A percentile compares a stretch with the other conserved stretches of the same genome.
These are phyloP conservation scores for Colletotrichum tabaci DNA, from an alignment of 2,329 filamentous ascomycete genomes.

Conservation along the genomic window DNA sequence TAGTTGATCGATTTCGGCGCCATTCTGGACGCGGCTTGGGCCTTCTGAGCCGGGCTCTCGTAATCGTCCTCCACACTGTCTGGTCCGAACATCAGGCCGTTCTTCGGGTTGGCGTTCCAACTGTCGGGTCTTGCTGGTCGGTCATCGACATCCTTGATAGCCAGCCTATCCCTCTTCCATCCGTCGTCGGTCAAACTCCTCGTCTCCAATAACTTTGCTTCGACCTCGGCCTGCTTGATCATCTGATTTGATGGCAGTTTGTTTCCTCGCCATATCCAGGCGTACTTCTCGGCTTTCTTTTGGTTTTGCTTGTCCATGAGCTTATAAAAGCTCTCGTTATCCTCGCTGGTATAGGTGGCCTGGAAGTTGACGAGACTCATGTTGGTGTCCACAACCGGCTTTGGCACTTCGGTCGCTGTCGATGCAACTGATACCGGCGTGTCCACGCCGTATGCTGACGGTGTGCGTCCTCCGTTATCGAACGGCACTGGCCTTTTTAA, in stretches of 20 bases:
- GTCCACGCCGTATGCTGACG: constrained; percentile 77
- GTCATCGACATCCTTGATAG: constrained; percentile 77
- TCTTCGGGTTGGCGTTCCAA: constrained; percentile 83
- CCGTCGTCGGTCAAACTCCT: constrained; percentile 69
- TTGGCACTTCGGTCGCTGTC: constrained; percentile 54
- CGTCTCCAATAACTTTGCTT: constrained; percentile 65
- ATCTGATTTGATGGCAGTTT: constrained; percentile 88
- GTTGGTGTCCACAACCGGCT: constrained; percentile 75
- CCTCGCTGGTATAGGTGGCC: constrained; percentile 94
- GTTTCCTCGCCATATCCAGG: constrained; percentile 91
- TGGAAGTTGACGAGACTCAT: constrained; percentile 91
- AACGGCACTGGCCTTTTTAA: constrained; percentile 49
- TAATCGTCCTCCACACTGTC: constrained; percentile 73
- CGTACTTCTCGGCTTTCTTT: constrained; percentile 86
- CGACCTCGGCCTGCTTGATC: constrained; percentile 75
- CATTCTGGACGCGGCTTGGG: constrained; percentile 79
- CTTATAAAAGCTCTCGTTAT: constrained; percentile 97
- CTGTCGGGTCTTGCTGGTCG: constrained; percentile 83
- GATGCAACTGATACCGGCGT: constrained; percentile 76
- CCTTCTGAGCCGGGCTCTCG: constrained; percentile 76
- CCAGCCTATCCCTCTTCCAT: constrained; percentile 69
- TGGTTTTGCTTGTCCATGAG: constrained; percentile 92
- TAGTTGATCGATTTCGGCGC: constrained; percentile 85
- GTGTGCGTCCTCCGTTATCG: constrained; percentile 66
- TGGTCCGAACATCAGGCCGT: constrained; percentile 88